Base-by-base conservation (phyloP, 495 filamentous ascomycete genomes). In the Penicillium fimorum region DNA sequence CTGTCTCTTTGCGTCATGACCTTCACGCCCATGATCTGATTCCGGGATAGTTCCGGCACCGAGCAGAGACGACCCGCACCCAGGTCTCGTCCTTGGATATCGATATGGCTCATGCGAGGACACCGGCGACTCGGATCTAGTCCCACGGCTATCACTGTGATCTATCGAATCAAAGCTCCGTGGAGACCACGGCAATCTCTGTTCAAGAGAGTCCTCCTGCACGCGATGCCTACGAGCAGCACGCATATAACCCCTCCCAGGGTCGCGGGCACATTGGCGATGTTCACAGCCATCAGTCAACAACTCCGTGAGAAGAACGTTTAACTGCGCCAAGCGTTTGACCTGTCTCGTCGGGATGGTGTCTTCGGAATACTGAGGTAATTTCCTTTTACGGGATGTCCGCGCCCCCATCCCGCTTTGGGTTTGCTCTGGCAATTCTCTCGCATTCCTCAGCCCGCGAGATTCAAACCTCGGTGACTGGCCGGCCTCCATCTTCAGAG, bases 401-500 rank as follows among this genome's bases (percentile, higher is more conserved):
- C 20, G 20, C 10, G 25, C 20, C 8, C 48, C 18, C 47, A 27
- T 50, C 48, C 13, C 17, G 6, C 12, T 13, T 12, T 33, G 32
- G 10, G 3, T 13, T 11, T 33, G 32, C 32, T 4, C 10, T 13
- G 5, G 33, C 13, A 2, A 4, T 17, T n/a, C 35, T 7, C 15
- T 38, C 35, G 30, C 11, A 10, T 38, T 5, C 22, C 33, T 37
- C 18, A 20, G 13, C 4, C 33, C 33, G 10, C 6, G 0, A 7
- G n/a, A 11, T 20, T n/a, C 48, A n/a, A 7, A 38, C 30, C 30
- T 68, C 60, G 32, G 60, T 50, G 5, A 32, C 15, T 29, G 48
- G 2, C 58, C 67, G 8, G 71, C 53, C 51, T 70, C 70, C 35
- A 68, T 53, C 41, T 59, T 64, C 27, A 69, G 53, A 10, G 62